Evolutionary conservation across 495 filamentous ascomycete species (phyloP).

Genomic region (Xanthoparmelia taractica): DNA sequence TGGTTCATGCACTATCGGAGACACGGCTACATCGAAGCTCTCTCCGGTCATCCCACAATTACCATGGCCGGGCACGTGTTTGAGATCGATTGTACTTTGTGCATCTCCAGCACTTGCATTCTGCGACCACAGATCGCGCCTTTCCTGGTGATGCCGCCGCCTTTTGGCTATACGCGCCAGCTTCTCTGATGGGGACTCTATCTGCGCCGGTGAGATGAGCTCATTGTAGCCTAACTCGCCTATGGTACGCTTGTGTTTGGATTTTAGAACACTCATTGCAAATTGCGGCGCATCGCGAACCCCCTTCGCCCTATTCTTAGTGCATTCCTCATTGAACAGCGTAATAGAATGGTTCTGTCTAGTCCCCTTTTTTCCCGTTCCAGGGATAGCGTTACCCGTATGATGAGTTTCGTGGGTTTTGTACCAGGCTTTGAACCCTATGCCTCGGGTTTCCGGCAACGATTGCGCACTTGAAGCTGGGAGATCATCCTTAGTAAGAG

Average conservation of each 20-base stretch:
- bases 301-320: background rate
- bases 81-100: background rate
- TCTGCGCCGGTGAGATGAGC: background rate
- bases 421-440: slow-evolving; percentile 2
- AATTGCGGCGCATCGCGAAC: background rate
- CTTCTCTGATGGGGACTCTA: slow-evolving; percentile 1
- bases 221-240: background rate
- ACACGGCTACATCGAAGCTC: background rate
- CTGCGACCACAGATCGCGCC: background rate
- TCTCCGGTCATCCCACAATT: background rate
- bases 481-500: background rate
- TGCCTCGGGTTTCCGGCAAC: background rate
- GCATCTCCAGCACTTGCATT: background rate
- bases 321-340: background rate
- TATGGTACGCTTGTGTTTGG: background rate
- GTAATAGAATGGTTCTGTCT: background rate
- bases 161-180: background rate
- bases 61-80: background rate
- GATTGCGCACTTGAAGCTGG: background rate
- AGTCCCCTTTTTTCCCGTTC: background rate
- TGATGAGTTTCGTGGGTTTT: background rate
- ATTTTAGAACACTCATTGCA: background rate
- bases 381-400: background rate
- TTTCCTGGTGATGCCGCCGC: background rate
- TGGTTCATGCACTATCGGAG: background rate